phyloP scores from a whole-genome alignment of 2,329 filamentous ascomycete species.

The Aspergillus pseudoglaucus region DNA sequence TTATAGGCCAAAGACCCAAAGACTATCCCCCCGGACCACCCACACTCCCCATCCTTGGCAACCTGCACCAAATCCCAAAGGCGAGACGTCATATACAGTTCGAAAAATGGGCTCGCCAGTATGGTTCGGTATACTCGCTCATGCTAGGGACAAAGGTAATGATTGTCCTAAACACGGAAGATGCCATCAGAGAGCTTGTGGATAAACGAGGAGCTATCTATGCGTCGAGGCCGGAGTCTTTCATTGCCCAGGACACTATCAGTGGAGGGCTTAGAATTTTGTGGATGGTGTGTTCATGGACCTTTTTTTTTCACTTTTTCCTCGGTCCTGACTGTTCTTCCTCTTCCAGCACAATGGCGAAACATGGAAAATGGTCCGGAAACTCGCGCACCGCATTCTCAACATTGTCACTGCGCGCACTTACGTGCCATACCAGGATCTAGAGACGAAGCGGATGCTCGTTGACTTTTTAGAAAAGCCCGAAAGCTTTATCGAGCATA shows the following conservation, averaged over 20 bases:
- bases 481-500: not conserved
- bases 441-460: not conserved
- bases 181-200: not conserved
- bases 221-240: not conserved
- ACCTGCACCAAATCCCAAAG: not conserved
- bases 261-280: constrained; percentile 3
- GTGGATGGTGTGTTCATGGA: too few relatives aligned
- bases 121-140: not conserved
- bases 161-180: not conserved
- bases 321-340: constrained; percentile 1
- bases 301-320: too few relatives aligned
- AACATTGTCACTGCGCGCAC: not conserved
- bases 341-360: constrained; percentile 11
- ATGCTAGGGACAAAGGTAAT: not conserved
- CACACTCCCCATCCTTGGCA: not conserved
- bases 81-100: not conserved
- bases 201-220: not conserved
- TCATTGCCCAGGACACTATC: constrained; percentile 9
- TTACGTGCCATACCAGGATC: not conserved
- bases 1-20: too few relatives aligned
- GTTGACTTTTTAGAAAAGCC: not conserved
- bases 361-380: constrained; percentile 7
- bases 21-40: not conserved
- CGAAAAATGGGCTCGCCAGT: not conserved
- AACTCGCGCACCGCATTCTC: not conserved